Evolutionary conservation across 1,139 yeast species (phyloP), one percentile per base, ranked within the genome.

Genomic region (Arxiozyma telluris): DNA sequence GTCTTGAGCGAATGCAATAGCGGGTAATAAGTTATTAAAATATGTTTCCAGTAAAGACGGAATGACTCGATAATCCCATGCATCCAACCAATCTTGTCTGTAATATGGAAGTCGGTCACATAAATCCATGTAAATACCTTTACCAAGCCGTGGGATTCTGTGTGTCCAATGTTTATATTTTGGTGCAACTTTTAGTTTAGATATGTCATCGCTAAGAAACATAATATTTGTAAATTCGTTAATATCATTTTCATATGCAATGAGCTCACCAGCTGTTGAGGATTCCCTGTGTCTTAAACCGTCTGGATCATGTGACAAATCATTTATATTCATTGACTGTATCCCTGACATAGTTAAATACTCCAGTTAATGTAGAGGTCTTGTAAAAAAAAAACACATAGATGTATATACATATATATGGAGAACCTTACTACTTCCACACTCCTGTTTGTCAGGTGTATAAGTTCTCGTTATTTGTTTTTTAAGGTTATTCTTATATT

Each of bases 1-100:
- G 68, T 93, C 98, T 66, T 90, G 97, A 0, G 98, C 96, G 76
- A 93, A 93, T 0, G 98, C 96, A 49, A 93, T 79, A 0, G 98
- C 98, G 0, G 98, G 98, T 38, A 93, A 73, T 47, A 93, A 69
- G 66, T 93, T 93, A 51, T 96, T 89, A 74, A 93, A 88, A 71
- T 87, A 91, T 47, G 91, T 86, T 67, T 79, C 90, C 1, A 87
- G 71, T 0, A 90, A 84, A 0, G 96, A 77, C 0, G 98, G 98
- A 2, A 93, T 75, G n/a, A 90, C 94, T 62, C 98, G 72, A 66
- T 93, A 93, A 66, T 88, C 85, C 72, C 79, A 76, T 0, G 93
- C 91, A 71, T 93, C 98, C 21, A 65, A 76, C 80, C 93, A 86
- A 66, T 91, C 98, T 1, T 90, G 80, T 49, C 61, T 56, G 64